Base-by-base conservation (phyloP, 2,329 filamentous ascomycete species). In the Arthrobotrys sinensis region DNA sequence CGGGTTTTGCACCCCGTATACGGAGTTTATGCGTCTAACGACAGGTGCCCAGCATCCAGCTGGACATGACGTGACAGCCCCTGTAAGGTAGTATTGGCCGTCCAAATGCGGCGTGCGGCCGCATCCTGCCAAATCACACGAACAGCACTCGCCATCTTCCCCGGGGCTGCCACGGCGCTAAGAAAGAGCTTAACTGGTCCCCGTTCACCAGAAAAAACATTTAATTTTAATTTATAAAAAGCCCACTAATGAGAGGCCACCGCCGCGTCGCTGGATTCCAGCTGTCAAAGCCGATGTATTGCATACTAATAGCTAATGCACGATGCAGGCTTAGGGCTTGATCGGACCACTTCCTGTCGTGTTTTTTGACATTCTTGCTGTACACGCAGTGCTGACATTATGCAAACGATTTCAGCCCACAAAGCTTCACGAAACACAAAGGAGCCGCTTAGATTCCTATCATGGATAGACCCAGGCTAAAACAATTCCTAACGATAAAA, bases 201-300 rank as follows among this genome's bases (percentile, higher is more conserved):
- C 28, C 21, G 43, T 50, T 19, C 8, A 11, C 63, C 32, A 34
- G 4, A 48, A 43, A 43, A 60, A 40, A 36, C 16, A 24, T 28
- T 50, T 66, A 66, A 66, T 66, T 19, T 66, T 52, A 66, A 66
- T 52, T 52, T 66, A 66, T 66, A 52, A 66, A 66, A 66, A 66
- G 63, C 63, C 55, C 24, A n/a, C 63, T 66, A 66, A 66, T 66
- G 63, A 66, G 46, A 66, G 24, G 46, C 16, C 28, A 16, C n/a
- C 43, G 62, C 45, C 32, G 45, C 43, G 43, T 65, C 62, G 40
- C 32, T 50, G 40, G 45, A 52, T 48, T 16, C 21, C 38, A 60
- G n/a, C 34, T 32, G 32, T 38, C 46, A 52, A 66, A 53, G n/a
- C 32, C 46, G 45, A 52, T 48, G 8, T 7, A 50, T 38, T 46